Base-by-base conservation (phyloP, 495 filamentous ascomycete genomes). In the Neurospora discreta region DNA sequence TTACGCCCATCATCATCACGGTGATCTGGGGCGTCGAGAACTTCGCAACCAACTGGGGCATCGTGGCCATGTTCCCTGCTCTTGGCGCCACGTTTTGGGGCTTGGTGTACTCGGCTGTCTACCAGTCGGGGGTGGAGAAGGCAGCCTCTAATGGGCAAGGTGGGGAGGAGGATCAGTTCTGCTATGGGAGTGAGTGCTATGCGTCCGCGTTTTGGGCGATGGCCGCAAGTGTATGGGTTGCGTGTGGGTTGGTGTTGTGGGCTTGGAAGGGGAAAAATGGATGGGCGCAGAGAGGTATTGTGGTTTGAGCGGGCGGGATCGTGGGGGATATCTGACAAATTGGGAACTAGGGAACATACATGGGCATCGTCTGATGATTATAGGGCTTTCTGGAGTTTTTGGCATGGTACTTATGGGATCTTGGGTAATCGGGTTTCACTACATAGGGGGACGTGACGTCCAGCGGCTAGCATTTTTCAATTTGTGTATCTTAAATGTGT, bases 11-110 rank as follows among this genome's bases (percentile, higher is more conserved):
- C 77, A 91, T 98, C 73, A 89, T 98, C 74, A 91, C 88, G 69
- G 92, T 97, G 33, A 94, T 98, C 60, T 99, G 95, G 95, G 95
- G 95, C 42, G 93, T 97, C 2, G 93, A 97, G 82, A 99, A 98
- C 80, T 98, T 98, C 79, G 95, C 92, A 72, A 99, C 95, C 3
- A 98, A 99, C 75, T 99, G 95, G 90, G 95, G 95, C 16, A 93
- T 98, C 72, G 90, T 99, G 18, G 92, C 92, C 41, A 92, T 96
- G 83, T 90, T 94, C 68, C 95, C 95, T 10, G 95, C 94, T 2
- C 79, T 88, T 3, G 95, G 95, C 0, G 93, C 94, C 0, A 90
- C 92, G 0, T 83, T 94, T 11, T 99, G 93, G 93, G 92, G 95
- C 0, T 74, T 92, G 5, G 81, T 97, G 15, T 99, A 97, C 77